phyloP scores from a whole-genome alignment of 768 basidiomycete species.

The Pleurotus sapidus region DNA sequence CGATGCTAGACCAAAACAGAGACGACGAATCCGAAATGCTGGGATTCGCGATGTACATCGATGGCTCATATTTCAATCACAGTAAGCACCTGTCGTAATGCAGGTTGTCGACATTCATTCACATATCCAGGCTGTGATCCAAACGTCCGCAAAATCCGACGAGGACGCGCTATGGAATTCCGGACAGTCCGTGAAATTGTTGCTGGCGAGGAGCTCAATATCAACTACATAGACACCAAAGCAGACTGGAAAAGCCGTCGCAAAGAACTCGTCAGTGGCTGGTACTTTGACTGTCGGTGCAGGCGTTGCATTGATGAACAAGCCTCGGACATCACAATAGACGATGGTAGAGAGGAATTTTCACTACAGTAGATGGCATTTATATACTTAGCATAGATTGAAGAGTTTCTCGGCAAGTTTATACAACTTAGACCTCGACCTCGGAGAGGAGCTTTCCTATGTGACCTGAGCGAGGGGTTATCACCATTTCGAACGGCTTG shows the following conservation, averaged over 20 bases:
- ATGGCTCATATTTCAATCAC: conserved; percentile 69
- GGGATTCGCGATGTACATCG: conserved; percentile 61
- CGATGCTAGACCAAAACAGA: neutral
- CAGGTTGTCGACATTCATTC: neutral
- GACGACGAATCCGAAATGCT: conserved; percentile 45
- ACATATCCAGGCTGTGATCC: conserved; percentile 44
- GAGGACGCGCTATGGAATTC: conserved; percentile 44
- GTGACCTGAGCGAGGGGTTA: conserved; percentile 22
- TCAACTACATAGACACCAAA: conserved; percentile 44
- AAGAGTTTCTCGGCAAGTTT: neutral
- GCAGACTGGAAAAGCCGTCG: conserved; percentile 19
- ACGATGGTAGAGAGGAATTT: neutral
- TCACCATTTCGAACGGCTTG: conserved; percentile 20
- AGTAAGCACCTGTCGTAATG: conserved; percentile 30
- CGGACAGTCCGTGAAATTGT: conserved; percentile 39
- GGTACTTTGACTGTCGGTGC: conserved; percentile 59
- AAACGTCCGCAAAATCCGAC: conserved; percentile 44
- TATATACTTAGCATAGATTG: neutral
- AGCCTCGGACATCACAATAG: neutral
- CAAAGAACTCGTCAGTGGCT: conserved; percentile 43
- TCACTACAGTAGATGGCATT: neutral
- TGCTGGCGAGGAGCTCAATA: conserved; percentile 55
- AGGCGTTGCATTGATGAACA: conserved; percentile 36
- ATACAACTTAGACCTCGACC: neutral
- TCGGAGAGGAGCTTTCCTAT: conserved; percentile 14